Evolutionary conservation across 2,329 filamentous ascomycete species (phyloP).

Genomic region (Verticillium longisporum): DNA sequence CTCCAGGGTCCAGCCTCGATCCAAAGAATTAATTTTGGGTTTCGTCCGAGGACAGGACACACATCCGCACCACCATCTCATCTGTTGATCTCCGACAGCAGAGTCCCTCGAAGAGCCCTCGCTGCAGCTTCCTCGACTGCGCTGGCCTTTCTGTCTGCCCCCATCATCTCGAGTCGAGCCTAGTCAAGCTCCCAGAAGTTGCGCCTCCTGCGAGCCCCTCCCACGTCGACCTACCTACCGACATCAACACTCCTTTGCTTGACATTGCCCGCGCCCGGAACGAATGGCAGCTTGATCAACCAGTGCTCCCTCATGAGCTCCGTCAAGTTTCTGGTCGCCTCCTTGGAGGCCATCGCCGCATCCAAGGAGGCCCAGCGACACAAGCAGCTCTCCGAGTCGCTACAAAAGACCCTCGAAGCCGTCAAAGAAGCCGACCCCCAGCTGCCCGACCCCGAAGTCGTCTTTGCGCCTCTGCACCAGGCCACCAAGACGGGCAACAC

Average conservation of each 20-base stretch:
- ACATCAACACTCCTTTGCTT: neutral
- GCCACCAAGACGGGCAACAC: slow-evolving; percentile 84
- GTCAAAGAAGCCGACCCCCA: slow-evolving; percentile 80
- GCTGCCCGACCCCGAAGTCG: slow-evolving; percentile 80
- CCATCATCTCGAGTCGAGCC: slow-evolving; percentile 2
- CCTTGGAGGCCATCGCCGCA: slow-evolving; percentile 82
- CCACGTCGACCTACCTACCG: neutral
- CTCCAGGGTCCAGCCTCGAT: slow-evolving; percentile 3
- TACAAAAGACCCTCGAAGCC: slow-evolving; percentile 73
- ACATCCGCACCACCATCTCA: neutral
- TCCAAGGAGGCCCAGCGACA: slow-evolving; percentile 88
- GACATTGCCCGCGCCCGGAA: neutral
- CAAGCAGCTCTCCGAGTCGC: slow-evolving; percentile 75
- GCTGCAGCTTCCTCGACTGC: neutral
- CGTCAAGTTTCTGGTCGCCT: slow-evolving; percentile 90
- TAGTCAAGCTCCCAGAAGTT: neutral
- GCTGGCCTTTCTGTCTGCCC: slow-evolving; percentile 8
- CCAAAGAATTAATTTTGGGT: slow-evolving; percentile 9
- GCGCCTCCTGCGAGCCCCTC: neutral
- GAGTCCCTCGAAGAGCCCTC: neutral
- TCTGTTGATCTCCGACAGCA: neutral
- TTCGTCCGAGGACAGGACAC: neutral
- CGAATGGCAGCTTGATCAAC: slow-evolving; percentile 38
- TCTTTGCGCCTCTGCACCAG: slow-evolving; percentile 85
- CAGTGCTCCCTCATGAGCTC: slow-evolving; percentile 70